phyloP scores from a whole-genome alignment of 2,329 filamentous ascomycete species.

The Colletotrichum sp. region DNA sequence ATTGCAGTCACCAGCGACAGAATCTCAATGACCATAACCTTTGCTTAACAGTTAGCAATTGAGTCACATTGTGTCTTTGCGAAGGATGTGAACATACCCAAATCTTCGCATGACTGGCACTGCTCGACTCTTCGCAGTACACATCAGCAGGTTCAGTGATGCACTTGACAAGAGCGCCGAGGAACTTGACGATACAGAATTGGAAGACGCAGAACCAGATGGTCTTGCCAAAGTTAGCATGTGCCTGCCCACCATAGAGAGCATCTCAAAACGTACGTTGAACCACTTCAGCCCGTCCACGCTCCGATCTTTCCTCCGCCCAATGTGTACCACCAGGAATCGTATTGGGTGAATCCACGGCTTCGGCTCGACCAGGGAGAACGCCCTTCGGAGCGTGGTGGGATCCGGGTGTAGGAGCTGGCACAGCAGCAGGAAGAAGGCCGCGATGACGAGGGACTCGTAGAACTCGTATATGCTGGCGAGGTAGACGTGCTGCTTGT shows the following conservation, averaged over 20 bases:
- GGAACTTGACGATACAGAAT: background rate
- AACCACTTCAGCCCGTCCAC: background rate
- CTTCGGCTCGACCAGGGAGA: background rate
- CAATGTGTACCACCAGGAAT: background rate
- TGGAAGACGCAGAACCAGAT: background rate
- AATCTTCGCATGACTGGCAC: background rate
- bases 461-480: slow-evolving; percentile 1
- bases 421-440: background rate
- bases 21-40: slow-evolving; percentile 2
- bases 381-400: background rate
- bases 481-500: slow-evolving; percentile 1
- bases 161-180: background rate
- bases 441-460: background rate
- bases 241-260: background rate
- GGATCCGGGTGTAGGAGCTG: background rate
- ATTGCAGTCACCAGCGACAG: background rate
- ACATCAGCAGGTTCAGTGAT: background rate
- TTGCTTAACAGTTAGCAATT: accelerated
- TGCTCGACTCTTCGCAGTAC: background rate
- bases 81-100: background rate
- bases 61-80: accelerated
- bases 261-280: background rate
- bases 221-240: background rate
- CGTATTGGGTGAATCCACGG: background rate
- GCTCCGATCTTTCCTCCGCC: background rate